Conservation (phyloP, 2,329 filamentous ascomycete genomes). For the Colletotrichum horii region DNA sequence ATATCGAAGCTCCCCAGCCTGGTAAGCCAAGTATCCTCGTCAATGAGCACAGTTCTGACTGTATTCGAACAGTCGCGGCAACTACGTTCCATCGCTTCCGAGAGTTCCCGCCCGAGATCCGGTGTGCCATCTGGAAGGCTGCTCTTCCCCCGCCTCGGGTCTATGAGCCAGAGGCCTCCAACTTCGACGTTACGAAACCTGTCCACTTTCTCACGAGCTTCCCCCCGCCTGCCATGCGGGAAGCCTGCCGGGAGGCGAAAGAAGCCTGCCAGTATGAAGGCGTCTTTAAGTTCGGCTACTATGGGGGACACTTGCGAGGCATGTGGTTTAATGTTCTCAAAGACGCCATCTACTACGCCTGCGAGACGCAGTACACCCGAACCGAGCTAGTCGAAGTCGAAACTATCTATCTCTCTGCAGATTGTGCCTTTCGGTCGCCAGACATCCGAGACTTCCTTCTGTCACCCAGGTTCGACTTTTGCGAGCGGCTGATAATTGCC, state of each 20-base stretch:
- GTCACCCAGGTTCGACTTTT: not conserved
- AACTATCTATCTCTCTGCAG: not conserved
- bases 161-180: not conserved
- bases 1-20: not conserved
- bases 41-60: fast-evolving
- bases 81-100: not conserved
- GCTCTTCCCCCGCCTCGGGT: not conserved
- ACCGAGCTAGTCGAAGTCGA: no score
- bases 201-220: not conserved
- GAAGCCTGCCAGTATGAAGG: not conserved
- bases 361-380: not conserved
- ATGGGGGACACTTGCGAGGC: not conserved
- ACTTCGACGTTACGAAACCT: not conserved
- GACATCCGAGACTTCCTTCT: not conserved
- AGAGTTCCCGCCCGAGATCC: not conserved
- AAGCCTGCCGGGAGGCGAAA: not conserved
- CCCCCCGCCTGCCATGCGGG: not conserved
- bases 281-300: not conserved
- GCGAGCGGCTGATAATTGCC: not conserved
- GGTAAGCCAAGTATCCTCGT: not conserved
- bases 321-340: not conserved
- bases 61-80: not conserved
- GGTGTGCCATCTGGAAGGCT: not conserved
- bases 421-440: not conserved
- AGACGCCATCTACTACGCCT: not conserved